phyloP scores from a whole-genome alignment of 1,284 basidiomycete species.

The Malassezia brasiliensis region DNA sequence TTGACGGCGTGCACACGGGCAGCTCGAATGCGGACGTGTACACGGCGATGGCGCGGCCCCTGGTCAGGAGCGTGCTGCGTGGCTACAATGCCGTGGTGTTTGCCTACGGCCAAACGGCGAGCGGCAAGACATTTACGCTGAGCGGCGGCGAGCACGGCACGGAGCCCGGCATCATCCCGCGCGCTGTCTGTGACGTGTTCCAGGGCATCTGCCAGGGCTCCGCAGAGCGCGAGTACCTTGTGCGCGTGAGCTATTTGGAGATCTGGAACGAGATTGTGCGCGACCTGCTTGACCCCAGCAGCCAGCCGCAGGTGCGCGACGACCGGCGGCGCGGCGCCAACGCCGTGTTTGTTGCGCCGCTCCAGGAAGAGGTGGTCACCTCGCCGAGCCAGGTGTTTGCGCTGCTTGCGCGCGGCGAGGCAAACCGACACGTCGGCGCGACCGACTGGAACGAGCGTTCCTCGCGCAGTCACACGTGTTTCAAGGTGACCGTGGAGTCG shows the following conservation, averaged over 20 bases:
- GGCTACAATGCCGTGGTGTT: constrained; percentile 42
- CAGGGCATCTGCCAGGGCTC: constrained; percentile 49
- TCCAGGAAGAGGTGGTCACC: constrained; percentile 84
- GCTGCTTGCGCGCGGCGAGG: constrained; percentile 73
- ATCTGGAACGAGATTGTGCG: constrained; percentile 92
- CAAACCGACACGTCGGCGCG: constrained; percentile 76
- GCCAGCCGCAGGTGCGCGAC: constrained; percentile 48
- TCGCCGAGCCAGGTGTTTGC: constrained; percentile 73
- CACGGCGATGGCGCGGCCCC: constrained; percentile 67
- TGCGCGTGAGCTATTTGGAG: constrained; percentile 87
- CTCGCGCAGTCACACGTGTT: constrained; percentile 74
- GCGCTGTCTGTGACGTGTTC: constrained; percentile 44
- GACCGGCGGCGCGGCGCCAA: constrained; percentile 24
- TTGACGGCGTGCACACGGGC: constrained; percentile 67
- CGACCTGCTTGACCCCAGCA: constrained; percentile 69
- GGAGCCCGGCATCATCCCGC: constrained; percentile 41
- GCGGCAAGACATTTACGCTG: constrained; percentile 35
- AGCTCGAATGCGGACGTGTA: constrained; percentile 78
- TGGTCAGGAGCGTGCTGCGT: constrained; percentile 55
- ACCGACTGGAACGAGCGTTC: constrained; percentile 96
- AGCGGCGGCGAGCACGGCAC: constrained; percentile 50
- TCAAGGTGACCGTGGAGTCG: constrained; percentile 51
- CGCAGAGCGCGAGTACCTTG: constrained; percentile 66
- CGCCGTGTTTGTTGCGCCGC: constrained; percentile 56
- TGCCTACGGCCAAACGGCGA: constrained; percentile 50